A percentile compares a stretch with the other conserved stretches of the same genome.
Evolutionary conservation across 768 basidiomycete genomes (phyloP).

Genomic region (Podaxis sp.): DNA sequence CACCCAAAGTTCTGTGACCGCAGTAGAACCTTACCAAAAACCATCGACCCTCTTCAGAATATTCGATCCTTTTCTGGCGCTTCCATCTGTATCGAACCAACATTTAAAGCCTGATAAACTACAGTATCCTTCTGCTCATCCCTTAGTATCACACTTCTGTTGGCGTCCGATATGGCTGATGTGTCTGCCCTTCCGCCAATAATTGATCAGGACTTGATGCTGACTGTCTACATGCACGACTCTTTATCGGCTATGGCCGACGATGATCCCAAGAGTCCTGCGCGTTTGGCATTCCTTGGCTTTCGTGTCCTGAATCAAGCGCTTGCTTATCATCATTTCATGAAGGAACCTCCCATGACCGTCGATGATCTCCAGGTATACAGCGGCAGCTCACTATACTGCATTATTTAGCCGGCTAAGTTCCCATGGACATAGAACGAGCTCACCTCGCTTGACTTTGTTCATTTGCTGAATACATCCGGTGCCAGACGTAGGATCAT

Average conservation of each 20-base stretch:
- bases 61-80: no score
- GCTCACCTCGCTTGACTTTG: not conserved
- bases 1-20: no score
- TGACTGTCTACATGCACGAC: conserved; percentile 54
- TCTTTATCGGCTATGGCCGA: conserved; percentile 16
- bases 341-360: not conserved
- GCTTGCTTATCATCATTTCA: not conserved
- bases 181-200: conserved; percentile 51
- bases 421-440: not conserved
- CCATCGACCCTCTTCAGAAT: no score
- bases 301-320: not conserved
- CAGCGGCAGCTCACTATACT: not conserved
- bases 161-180: conserved; percentile 18
- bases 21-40: no score
- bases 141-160: not conserved
- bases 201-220: conserved; percentile 47
- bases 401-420: not conserved
- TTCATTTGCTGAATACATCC: not conserved
- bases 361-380: not conserved
- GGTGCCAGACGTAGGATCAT: not conserved
- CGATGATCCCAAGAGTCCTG: not conserved
- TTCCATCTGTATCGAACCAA: no score
- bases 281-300: not conserved
- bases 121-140: not conserved
- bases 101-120: no score